phyloP scores from a whole-genome alignment of 768 basidiomycete species.

The Pholiota microspora region DNA sequence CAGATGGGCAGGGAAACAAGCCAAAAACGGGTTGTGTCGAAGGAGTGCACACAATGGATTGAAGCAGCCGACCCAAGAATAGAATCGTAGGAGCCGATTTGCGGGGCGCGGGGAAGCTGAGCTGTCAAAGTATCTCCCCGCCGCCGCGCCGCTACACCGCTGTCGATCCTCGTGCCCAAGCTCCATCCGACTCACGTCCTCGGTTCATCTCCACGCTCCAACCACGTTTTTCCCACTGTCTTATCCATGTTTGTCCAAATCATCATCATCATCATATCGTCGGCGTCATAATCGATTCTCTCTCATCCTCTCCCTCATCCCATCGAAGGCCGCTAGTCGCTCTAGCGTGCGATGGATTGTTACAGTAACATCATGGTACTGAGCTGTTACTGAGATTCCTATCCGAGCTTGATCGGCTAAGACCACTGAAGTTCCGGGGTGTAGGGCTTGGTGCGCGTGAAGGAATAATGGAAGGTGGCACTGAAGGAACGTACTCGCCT shows the following conservation, averaged over 20 bases:
- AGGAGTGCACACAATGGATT: background rate
- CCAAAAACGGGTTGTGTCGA: background rate
- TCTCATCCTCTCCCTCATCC: background rate
- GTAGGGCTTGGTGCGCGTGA: conserved; percentile 28
- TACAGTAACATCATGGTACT: background rate
- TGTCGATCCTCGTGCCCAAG: conserved; percentile 5
- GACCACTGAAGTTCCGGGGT: background rate
- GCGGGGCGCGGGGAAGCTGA: background rate
- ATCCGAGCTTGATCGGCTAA: background rate
- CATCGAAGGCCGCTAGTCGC: background rate
- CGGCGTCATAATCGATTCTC: conserved; percentile 5
- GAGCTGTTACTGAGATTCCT: background rate
- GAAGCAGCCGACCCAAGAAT: background rate
- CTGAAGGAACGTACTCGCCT: conserved; percentile 36
- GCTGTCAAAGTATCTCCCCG: background rate
- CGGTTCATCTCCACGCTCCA: conserved; percentile 3
- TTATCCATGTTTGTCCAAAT: conserved; percentile 3
- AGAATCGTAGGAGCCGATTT: background rate
- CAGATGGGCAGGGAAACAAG: background rate
- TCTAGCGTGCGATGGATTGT: background rate
- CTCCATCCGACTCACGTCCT: background rate
- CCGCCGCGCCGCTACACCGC: conserved; percentile 1
- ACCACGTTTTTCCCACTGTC: conserved; percentile 7
- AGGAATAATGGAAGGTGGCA: conserved; percentile 32
- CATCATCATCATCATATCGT: conserved; percentile 8